Base-by-base conservation (phyloP, 2,329 filamentous ascomycete species). In the Penicillium sp. region DNA sequence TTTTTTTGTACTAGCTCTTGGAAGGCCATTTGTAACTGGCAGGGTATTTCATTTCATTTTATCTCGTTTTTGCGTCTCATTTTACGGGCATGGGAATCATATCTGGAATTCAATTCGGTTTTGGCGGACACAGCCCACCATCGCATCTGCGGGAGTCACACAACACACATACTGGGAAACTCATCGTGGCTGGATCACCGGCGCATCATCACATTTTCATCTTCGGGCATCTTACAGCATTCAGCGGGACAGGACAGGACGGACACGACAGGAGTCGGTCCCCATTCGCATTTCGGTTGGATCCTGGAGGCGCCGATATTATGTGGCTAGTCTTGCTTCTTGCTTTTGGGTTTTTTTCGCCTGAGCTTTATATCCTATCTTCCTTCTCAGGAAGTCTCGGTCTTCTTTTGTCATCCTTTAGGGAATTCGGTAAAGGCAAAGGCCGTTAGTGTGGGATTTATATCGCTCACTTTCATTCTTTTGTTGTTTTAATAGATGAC, bases 71-170 rank as follows among this genome's bases (percentile, higher is more conserved):
- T 50, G 42, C 26, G 45, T 59, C 23, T 58, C 37, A 48, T 49
- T 50, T 54, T 49, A 42, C 51, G 33, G 49, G 29, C 48, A 49
- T 50, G 61, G 62, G 51, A 50, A 55, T 48, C 45, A 25, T 45
- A 47, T 58, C 37, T 47, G 50, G 44, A 53, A 23, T 53, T 56
- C 31, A 48, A 21, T 23, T 49, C 46, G 43, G 49, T 50, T 58
- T 59, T 50, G 56, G 58, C 56, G 42, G 50, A 54, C 50, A 50
- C 52, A 37, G 50, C 51, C 35, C 53, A 58, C 51, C 52, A 62
- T 65, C 46, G 61, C 65, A 67, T 67, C 63, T 64, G 59, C 54
- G 56, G 63, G 63, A 67, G 65, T 66, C 62, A 55, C 55, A 57
- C 45, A 62, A 16, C 19, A 39, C 35, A 39, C 35, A 39, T 39